Evolutionary conservation across 78 protist genomes (phyloP).

Genomic region (Speleostelium caveatum): DNA sequence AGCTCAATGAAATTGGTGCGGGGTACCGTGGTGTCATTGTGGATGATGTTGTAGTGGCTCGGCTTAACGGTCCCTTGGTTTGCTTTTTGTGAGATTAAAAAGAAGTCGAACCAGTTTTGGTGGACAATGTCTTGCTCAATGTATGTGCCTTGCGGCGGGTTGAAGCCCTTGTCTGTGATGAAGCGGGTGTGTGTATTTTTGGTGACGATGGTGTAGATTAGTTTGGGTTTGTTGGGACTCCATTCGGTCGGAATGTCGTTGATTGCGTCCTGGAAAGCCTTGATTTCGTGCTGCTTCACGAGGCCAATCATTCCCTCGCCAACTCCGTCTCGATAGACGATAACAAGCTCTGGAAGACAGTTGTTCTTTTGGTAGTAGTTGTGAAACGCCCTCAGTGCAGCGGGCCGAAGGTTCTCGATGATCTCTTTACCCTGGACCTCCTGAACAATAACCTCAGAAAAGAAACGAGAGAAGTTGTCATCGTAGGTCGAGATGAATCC

Average conservation of each 20-base stretch:
- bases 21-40: conserved; percentile 9
- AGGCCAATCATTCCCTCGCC: conserved; percentile 79
- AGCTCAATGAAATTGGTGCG: neutral
- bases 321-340: conserved; percentile 87
- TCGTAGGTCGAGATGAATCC: conserved; percentile 50
- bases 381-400: neutral
- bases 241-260: neutral
- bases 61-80: conserved; percentile 61
- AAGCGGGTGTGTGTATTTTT: conserved; percentile 76
- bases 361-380: conserved; percentile 10
- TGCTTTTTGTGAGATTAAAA: conserved; percentile 41
- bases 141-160: conserved; percentile 75
- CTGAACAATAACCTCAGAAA: conserved; percentile 28
- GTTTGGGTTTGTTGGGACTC: conserved; percentile 6
- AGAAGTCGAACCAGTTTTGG: conserved; percentile 60
- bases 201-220: conserved; percentile 48
- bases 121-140: conserved; percentile 12
- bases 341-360: conserved; percentile 29
- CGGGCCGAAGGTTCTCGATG: conserved; percentile 1
- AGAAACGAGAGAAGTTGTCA: neutral
- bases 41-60: conserved; percentile 67
- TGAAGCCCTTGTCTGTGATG: neutral
- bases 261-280: conserved; percentile 20
- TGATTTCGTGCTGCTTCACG: conserved; percentile 12
- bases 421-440: conserved; percentile 26